Evolutionary conservation across 257 asterid species (phyloP).

Genomic region (Striga asiatica): DNA sequence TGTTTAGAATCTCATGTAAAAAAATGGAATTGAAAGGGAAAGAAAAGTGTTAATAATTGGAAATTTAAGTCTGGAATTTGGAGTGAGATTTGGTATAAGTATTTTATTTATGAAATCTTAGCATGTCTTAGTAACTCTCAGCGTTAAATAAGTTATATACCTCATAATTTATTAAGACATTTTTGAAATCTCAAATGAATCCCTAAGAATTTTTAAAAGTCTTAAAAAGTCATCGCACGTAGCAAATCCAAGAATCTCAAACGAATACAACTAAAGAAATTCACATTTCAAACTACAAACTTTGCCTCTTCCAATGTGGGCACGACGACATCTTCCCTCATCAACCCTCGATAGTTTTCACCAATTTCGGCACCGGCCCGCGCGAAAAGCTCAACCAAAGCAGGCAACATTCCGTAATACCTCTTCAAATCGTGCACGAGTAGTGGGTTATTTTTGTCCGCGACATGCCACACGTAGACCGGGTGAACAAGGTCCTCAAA

Average conservation of each 20-base stretch:
- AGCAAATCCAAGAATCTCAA: background rate
- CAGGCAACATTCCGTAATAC: slow-evolving; percentile 66
- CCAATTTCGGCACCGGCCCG: slow-evolving; percentile 50
- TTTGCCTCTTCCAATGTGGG: slow-evolving; percentile 48
- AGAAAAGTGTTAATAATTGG: too few relatives aligned
- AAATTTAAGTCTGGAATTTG: too few relatives aligned
- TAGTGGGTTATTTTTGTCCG: background rate
- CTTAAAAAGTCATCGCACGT: too few relatives aligned
- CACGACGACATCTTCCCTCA: slow-evolving; percentile 45
- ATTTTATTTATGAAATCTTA: too few relatives aligned
- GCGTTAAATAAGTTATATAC: too few relatives aligned
- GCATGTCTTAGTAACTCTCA: too few relatives aligned
- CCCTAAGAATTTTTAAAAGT: too few relatives aligned
- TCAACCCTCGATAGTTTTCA: slow-evolving; percentile 22
- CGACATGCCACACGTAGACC: slow-evolving; percentile 54
- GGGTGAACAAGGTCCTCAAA: slow-evolving; percentile 46
- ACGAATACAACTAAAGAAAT: background rate
- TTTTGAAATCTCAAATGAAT: too few relatives aligned
- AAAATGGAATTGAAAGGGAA: too few relatives aligned
- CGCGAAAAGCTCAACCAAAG: slow-evolving; percentile 46
- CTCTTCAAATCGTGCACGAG: slow-evolving; percentile 42
- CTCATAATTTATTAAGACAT: too few relatives aligned
- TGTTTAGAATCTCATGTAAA: too few relatives aligned
- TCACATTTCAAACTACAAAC: slow-evolving; percentile 29
- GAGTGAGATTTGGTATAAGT: too few relatives aligned